Conservation (phyloP, 495 filamentous ascomycete genomes). For the Penicillium samsonianum region DNA sequence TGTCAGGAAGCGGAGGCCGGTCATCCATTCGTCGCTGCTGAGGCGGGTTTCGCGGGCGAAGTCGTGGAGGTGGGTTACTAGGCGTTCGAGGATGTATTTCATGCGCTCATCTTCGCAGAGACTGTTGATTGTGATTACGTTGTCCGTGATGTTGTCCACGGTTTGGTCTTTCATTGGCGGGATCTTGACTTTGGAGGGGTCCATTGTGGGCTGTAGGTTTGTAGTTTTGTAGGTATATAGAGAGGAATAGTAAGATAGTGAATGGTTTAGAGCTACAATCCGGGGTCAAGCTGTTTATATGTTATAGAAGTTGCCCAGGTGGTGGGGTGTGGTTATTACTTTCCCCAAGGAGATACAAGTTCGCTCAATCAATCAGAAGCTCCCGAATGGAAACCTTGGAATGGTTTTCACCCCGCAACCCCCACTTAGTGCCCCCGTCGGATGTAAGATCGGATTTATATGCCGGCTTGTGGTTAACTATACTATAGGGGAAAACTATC, state of each 20-base stretch:
- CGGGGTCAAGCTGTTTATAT: conserved; percentile 9
- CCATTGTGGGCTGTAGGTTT: conserved; percentile 38
- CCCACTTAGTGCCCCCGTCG: neutral
- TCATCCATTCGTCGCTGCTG: conserved; percentile 79
- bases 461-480: neutral
- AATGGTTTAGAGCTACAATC: neutral
- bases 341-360: neutral
- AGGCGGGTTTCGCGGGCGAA: conserved; percentile 80
- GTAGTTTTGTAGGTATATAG: too few species aligned
- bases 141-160: conserved; percentile 81
- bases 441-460: neutral
- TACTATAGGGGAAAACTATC: too few species aligned
- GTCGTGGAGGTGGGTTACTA: conserved; percentile 80
- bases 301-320: too few species aligned
- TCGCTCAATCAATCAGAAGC: neutral
- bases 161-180: conserved; percentile 72
- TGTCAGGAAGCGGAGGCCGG: conserved; percentile 68
- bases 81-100: conserved; percentile 69
- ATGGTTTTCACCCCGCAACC: conserved; percentile 6
- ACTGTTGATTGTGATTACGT: conserved; percentile 72
- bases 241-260: neutral
- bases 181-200: conserved; percentile 52
- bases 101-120: conserved; percentile 64
- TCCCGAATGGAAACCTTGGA: neutral
- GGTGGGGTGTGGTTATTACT: neutral